Evolutionary conservation across 2,329 filamentous ascomycete genomes (phyloP), one percentile per base, ranked within the genome.

Genomic region (Xylariaceae sp.): DNA sequence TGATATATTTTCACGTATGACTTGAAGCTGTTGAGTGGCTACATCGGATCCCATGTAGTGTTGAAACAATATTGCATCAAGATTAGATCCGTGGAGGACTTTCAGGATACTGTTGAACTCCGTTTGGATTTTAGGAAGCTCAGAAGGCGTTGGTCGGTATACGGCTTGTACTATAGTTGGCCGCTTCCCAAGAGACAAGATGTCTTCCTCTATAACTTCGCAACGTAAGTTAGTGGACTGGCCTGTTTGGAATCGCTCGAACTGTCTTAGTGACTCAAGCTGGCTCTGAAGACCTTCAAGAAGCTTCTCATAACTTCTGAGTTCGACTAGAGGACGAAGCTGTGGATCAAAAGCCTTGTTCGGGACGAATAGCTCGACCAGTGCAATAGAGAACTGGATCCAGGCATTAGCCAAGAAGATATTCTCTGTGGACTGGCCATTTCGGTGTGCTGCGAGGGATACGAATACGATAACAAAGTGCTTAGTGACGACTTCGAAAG

Each of bases 341-440:
- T 86, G 82, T 1, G 94, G 94, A 70, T 99, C 94, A 64, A 93
- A 94, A 3, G 89, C 82, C 61, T 87, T 86, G 70, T 96, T 88
- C 0, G 95, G 92, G 2, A 97, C 85, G 66, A 93, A 97, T 2
- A 97, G 78, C 57, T 83, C 82, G 41, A 97, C 77, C 32, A 87
- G 83, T 13, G 87, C 86, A 16, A 92, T 73, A 1, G 90, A 87
- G 55, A 96, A 85, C 44, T 88, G 80, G 23, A 92, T 79, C 84
- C 92, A 94, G 4, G 89, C 87, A 18, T 87, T 72, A 16, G 83
- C 80, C 16, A 78, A 73, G 44, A 72, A 70, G 2, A 65, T 61
- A 13, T 63, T 61, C 42, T 68, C 62, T 4, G 45, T 47, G 6
- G 37, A 47, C n/a, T 53, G 54, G 1, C 64, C 59, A 42, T 64